Evolutionary conservation across 139 green algal genomes (phyloP), one percentile per base, ranked within the genome.

Genomic region (Chlamydomonas incerta): DNA sequence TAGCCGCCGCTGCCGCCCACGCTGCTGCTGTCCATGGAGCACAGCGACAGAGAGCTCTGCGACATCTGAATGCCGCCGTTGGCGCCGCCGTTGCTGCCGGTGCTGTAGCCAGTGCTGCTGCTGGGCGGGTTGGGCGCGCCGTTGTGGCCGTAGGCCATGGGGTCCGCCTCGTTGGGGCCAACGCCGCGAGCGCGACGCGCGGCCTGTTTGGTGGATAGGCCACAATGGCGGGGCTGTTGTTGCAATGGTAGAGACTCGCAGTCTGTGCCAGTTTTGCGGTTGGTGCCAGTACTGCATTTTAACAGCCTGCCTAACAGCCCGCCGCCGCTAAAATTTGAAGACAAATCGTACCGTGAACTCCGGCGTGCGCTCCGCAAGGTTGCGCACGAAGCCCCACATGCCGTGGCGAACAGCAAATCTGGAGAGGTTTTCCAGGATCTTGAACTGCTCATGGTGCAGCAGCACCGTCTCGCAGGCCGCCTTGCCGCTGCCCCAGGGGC

Each of bases 361-460:
- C 23, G 84, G 83, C 62, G 95, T 90, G 24, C 87, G 87, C 34
- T 89, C 88, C 17, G 90, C 76, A 88, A 98, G 92, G 80, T 94
- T 95, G 71, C 92, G 93, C 13, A 98, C 88, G 81, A 98, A 98
- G 86, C 95, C 92, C 75, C 93, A 95, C 96, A 98, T 98, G 86
- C 96, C 95, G 71, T 93, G 88, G 47, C 88, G 88, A 21, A 96
- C 91, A 3, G 91, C 91, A 72, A 94, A 94, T 77, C 91, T 88
- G 21, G 91, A 88, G 57, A 98, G 75, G 79, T 94, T 92, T 87
- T 98, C 96, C 26, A 93, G 91, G 80, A 98, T 96, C 81, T 96
- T 96, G 84, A 98, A 96, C 88, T 96, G 88, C 93, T 98, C 96
- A 77, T 95, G 93, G 89, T 98, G 96, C 82, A 98, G 90, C 83